phyloP scores from a whole-genome alignment of 73 alveolate genomes.

The Paramecium tetraurelia region DNA sequence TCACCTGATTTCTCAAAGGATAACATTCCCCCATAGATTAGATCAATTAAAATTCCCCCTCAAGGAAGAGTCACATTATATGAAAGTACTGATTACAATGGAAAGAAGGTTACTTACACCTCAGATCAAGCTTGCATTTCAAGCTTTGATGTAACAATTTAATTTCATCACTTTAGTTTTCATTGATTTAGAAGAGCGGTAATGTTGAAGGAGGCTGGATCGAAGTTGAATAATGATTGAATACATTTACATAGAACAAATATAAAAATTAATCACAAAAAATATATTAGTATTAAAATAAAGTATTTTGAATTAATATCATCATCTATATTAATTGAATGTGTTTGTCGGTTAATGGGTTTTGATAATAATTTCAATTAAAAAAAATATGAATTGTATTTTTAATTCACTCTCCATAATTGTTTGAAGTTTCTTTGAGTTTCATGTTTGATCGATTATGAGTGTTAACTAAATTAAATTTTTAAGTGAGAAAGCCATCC shows the following conservation, averaged over 20 bases:
- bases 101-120: slow-evolving; percentile 32
- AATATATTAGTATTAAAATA: too few species aligned
- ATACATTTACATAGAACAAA: background rate
- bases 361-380: too few species aligned
- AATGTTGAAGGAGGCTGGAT: slow-evolving; percentile 11
- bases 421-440: too few species aligned
- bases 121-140: background rate
- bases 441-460: too few species aligned
- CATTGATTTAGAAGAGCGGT: background rate
- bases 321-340: too few species aligned
- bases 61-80: background rate
- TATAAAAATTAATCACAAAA: background rate
- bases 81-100: slow-evolving; percentile 1
- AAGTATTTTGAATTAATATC: too few species aligned
- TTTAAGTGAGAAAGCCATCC: too few species aligned
- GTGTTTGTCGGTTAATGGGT: too few species aligned
- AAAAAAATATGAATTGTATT: too few species aligned
- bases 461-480: too few species aligned
- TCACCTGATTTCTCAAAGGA: slow-evolving; percentile 39
- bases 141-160: background rate
- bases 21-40: background rate
- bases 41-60: slow-evolving; percentile 36
- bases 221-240: background rate
- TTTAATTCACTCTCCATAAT: too few species aligned
- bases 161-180: background rate